Conservation (phyloP, 2,329 filamentous ascomycete genomes). For the Pseudodiploospora longispora region DNA sequence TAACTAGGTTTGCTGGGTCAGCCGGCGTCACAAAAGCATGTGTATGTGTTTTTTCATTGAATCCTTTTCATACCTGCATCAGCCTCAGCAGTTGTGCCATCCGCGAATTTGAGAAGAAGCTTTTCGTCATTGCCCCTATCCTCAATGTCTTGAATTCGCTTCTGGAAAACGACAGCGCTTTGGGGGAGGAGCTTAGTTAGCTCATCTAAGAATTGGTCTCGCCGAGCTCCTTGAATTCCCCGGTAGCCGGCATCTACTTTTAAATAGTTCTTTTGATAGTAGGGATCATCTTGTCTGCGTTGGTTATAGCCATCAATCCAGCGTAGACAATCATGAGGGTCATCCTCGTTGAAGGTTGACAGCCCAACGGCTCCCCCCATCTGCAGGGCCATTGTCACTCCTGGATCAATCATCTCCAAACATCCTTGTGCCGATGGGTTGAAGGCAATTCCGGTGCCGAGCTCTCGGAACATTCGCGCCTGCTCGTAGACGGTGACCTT, state of each 20-base stretch:
- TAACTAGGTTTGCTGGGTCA: slow-evolving; percentile 2
- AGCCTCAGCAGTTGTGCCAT: slow-evolving; percentile 29
- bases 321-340: slow-evolving; percentile 15
- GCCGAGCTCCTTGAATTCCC: slow-evolving; percentile 19
- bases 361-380: background rate
- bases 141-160: slow-evolving; percentile 25
- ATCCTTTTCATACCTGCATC: slow-evolving; percentile 4
- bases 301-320: slow-evolving; percentile 8
- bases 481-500: slow-evolving; percentile 40
- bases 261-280: background rate
- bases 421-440: slow-evolving; percentile 40
- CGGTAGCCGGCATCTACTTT: slow-evolving; percentile 19
- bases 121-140: slow-evolving; percentile 13
- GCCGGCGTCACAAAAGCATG: background rate
- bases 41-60: background rate
- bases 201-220: slow-evolving; percentile 32
- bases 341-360: slow-evolving; percentile 18
- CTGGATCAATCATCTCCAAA: slow-evolving; percentile 30
- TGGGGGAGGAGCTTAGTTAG: slow-evolving; percentile 29
- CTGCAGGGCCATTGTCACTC: slow-evolving; percentile 27
- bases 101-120: slow-evolving; percentile 26
- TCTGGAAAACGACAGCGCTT: slow-evolving; percentile 24
- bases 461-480: slow-evolving; percentile 32
- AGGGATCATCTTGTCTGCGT: background rate
- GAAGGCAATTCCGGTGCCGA: slow-evolving; percentile 44